Base-by-base conservation (phyloP, 768 basidiomycete species). In the Mycena venus region DNA sequence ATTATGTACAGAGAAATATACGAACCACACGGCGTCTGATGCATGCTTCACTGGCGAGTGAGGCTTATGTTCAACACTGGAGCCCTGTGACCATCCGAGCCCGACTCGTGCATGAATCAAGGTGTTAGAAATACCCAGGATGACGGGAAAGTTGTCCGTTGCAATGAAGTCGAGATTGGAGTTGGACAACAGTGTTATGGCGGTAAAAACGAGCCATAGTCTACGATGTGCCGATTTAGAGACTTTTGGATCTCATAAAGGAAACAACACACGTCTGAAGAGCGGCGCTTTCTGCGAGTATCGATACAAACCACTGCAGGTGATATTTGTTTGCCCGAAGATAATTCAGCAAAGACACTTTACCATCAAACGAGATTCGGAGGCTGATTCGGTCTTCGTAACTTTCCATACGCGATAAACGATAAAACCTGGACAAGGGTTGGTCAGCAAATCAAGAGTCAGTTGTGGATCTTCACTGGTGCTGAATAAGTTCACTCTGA, bases 51-150 rank as follows among this genome's bases (percentile, higher is more conserved):
- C 36, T 38, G 36, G 36, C 36, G 36, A 15, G 36, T 38, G 36
- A 38, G 36, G 36, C 36, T 38, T 38, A 38, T 38, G 36, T 38
- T 38, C 36, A 29, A 14, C 51, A 27, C 27, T 15, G 58, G 59
- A 1, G 10, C 10, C 59, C 36, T 38, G 59, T 21, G 62, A 63
- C 62, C 62, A 63, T 63, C 62, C 62, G 4, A 63, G 44, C 31
- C 63, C 63, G n/a, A 64, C 47, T n/a, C 63, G 42, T 3, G 63
- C 63, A 51, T 64, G 47, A 25, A 64, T 64, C 12, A 64, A 19
- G 4, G 40, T 42, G 27, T 64, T 49, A 8, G 63, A 42, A 27
- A 64, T 64, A 19, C 63, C 63, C 19, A 64, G 15, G 12, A 64
- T 34, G 31, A 21, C 42, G 19, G 63, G 63, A 27, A 64, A 49